These are phyloP conservation scores for Paramarasmius palmivorus DNA, from an alignment of 1,284 basidiomycete genomes.

Conservation along the genomic window DNA sequence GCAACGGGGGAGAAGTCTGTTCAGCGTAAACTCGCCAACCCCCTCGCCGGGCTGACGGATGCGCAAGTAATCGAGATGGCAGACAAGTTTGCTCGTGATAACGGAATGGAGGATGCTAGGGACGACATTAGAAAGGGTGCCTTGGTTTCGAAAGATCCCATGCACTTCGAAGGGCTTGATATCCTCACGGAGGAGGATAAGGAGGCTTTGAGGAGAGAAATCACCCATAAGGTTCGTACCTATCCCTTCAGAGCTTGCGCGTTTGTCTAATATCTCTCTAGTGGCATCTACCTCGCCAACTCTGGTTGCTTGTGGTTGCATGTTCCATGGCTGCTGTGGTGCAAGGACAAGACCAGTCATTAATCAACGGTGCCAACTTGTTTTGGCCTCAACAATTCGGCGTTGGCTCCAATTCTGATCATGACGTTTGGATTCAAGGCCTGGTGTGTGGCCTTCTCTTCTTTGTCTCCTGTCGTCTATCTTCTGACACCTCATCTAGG, in stretches of 20 bases:
- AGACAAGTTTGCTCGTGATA: neutral
- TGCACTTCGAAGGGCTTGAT: neutral
- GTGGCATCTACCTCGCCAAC: conserved; percentile 1
- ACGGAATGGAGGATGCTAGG: neutral
- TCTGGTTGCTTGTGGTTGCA: neutral
- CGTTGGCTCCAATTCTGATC: conserved; percentile 20
- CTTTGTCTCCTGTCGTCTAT: neutral
- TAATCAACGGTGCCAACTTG: conserved; percentile 70
- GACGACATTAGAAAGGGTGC: conserved; percentile 2
- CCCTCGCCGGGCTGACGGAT: conserved; percentile 1
- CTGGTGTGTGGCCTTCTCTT: conserved; percentile 27
- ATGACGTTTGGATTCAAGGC: conserved; percentile 68
- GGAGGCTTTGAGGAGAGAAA: conserved; percentile 2
- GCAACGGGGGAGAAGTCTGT: too few species aligned
- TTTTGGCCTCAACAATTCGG: conserved; percentile 62
- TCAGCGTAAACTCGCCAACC: conserved; percentile 5
- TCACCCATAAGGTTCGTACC: conserved; percentile 1
- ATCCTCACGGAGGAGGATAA: conserved; percentile 4
- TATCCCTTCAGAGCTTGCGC: neutral
- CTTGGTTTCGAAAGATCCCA: neutral
- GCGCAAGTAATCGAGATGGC: neutral
- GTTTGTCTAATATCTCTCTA: neutral
- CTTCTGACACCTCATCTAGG: neutral
- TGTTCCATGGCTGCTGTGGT: conserved; percentile 6
- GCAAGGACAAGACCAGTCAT: conserved; percentile 53